Conservation (phyloP, 805 yeast genomes). For the Cyberlindnera saturnus region DNA sequence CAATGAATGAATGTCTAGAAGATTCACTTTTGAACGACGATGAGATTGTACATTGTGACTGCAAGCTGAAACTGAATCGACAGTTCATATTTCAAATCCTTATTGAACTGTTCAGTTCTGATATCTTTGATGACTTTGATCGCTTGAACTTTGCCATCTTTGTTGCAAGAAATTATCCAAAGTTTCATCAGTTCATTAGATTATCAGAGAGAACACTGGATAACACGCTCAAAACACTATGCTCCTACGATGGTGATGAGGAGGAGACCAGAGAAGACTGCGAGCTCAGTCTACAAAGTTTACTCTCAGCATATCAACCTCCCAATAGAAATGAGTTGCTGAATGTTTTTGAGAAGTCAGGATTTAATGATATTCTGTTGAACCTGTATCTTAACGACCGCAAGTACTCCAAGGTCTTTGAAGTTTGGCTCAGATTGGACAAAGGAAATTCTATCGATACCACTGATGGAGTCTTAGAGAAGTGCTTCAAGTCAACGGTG, state of each 20-base stretch:
- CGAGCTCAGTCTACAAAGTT: slow-evolving; percentile 69
- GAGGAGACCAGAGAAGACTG: slow-evolving; percentile 42
- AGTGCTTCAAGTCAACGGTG: slow-evolving; percentile 20
- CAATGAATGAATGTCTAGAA: slow-evolving; percentile 79
- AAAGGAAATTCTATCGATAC: slow-evolving; percentile 21
- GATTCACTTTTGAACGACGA: slow-evolving; percentile 69
- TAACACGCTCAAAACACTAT: slow-evolving; percentile 42
- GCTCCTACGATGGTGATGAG: slow-evolving; percentile 30
- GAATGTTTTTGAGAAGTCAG: slow-evolving; percentile 45
- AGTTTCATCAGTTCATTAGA: slow-evolving; percentile 76
- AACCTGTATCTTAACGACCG: slow-evolving; percentile 50
- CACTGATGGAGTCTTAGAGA: slow-evolving; percentile 22
- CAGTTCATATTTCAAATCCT: slow-evolving; percentile 76
- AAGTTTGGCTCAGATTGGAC: slow-evolving; percentile 41
- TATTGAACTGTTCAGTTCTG: slow-evolving; percentile 46
- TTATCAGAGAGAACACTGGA: slow-evolving; percentile 56
- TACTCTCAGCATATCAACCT: slow-evolving; percentile 64
- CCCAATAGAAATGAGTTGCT: slow-evolving; percentile 43
- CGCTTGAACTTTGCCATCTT: slow-evolving; percentile 52
- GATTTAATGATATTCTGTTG: slow-evolving; percentile 53
- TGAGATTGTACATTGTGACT: slow-evolving; percentile 25
- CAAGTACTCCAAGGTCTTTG: slow-evolving; percentile 45
- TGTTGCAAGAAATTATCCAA: slow-evolving; percentile 74
- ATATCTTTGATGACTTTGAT: slow-evolving; percentile 26
- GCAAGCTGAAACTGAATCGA: slow-evolving; percentile 42